These are phyloP conservation scores for Bromus sterilis DNA, from an alignment of 176 grass and related monocot species.

Conservation along the genomic window DNA sequence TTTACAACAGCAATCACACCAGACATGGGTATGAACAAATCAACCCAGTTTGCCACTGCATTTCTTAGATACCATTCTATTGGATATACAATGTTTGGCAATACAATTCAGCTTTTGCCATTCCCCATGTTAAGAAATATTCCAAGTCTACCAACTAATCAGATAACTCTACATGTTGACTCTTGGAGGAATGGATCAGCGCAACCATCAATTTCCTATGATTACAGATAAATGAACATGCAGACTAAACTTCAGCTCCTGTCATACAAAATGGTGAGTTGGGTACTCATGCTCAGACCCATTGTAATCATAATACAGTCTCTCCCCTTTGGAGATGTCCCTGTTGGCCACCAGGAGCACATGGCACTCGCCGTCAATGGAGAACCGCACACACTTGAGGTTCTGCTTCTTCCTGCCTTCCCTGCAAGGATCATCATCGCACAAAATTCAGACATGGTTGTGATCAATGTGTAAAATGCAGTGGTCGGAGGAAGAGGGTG, in stretches of 20 bases:
- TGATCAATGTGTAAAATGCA: neutral
- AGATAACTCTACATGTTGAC: neutral
- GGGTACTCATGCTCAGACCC: slow-evolving; percentile 87
- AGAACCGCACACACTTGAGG: slow-evolving; percentile 79
- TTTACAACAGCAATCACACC: neutral
- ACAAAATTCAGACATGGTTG: neutral
- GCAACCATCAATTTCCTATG: neutral
- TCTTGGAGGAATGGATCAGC: neutral
- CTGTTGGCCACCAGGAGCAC: slow-evolving; percentile 74
- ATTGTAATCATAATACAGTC: slow-evolving; percentile 97
- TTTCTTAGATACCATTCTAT: neutral
- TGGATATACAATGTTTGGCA: neutral
- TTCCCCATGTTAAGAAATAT: neutral
- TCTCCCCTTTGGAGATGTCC: slow-evolving; percentile 83
- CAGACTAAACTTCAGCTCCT: neutral
- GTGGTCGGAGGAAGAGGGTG: neutral
- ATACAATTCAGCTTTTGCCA: neutral
- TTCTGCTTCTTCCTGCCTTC: slow-evolving; percentile 99
- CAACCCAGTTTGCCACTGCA: neutral
- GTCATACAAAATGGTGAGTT: slow-evolving; percentile 95
- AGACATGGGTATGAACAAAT: neutral
- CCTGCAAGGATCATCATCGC: slow-evolving; percentile 11
- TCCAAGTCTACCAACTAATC: neutral
- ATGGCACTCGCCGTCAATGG: slow-evolving; percentile 59
- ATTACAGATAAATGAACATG: neutral